Percentiles rank a stretch among this genome's conserved stretches.
These are phyloP conservation scores for Globisporangium nagaii DNA, from an alignment of 352 stramenopile genomes.

Conservation along the genomic window DNA sequence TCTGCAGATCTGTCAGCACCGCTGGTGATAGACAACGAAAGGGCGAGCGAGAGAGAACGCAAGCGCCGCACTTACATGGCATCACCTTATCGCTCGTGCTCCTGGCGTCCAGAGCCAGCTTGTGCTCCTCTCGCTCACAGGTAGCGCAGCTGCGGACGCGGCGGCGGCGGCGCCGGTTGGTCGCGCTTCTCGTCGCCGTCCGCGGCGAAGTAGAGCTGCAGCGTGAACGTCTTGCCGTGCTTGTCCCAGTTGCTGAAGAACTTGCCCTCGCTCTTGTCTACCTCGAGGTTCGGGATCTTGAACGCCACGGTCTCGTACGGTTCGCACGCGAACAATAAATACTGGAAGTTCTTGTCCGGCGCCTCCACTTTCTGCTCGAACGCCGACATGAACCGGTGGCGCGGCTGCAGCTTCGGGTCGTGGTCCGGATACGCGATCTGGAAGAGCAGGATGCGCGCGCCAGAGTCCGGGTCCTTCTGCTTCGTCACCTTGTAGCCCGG, in stretches of 20 bases:
- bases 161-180: constrained; percentile 48
- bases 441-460: constrained; percentile 88
- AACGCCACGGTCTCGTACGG: constrained; percentile 99
- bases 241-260: constrained; percentile 99
- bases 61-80: constrained; percentile 10
- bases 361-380: constrained; percentile 99
- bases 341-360: constrained; percentile 94
- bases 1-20: no score
- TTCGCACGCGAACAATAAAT: constrained; percentile 97
- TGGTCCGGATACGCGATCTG: constrained; percentile 97
- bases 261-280: constrained; percentile 93
- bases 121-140: background rate
- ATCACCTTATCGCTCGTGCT: no score
- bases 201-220: constrained; percentile 73
- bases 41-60: no score
- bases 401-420: constrained; percentile 90
- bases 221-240: constrained; percentile 93
- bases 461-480: constrained; percentile 79
- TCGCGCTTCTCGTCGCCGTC: constrained; percentile 19
- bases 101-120: background rate
- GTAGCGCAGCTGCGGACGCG: constrained; percentile 44
- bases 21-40: no score
- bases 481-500: constrained; percentile 98
- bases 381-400: constrained; percentile 99
- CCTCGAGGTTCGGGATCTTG: constrained; percentile 96